Evolutionary conservation across 78 protist genomes (phyloP), one percentile per base, ranked within the genome.

Genomic region (Dictyostelium firmibasis): DNA sequence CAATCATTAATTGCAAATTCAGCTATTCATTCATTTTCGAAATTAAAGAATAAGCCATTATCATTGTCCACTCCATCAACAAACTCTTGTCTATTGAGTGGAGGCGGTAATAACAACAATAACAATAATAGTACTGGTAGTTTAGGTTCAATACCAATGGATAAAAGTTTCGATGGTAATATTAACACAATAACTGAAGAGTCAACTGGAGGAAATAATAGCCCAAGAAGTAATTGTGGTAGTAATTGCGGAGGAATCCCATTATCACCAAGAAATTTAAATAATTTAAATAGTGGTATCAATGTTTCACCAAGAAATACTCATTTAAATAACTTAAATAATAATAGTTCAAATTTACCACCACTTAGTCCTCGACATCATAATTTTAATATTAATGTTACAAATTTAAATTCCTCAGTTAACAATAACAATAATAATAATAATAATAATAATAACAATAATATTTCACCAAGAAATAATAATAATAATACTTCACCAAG

Each of bases 1-100:
- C 82, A 76, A 38, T 70, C 77, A 4, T 70, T 70, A 70, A 31
- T 70, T 25, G 77, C 77, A 25, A 70, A 70, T 70, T 70, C 77
- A 27, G 77, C 77, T 11, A 70, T 70, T 31, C 77, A 70, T 14
- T 70, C 77, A 31, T 70, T 70, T 16, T 70, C 77, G 4, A 70
- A 70, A 70, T 31, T 70, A 70, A 70, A 70, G n/a, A 70, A 70
- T 70, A 70, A 70, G 29, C 77, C 77, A 70, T 31, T 70, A 70
- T 70, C 77, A 29, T 70, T 43, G 4, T 70, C 77, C 13, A 70
- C 77, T 0, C 77, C 77, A 29, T 31, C 77, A 8, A 70, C 77
- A 14, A 70, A 70, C 14, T n/a, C 77, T 11, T 31, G 77, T 29
- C n/a, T n/a, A n/a, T n/a, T n/a, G n/a, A n/a, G 77, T n/a, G 70